These are phyloP conservation scores for Solanum medicagineum DNA, from an alignment of 257 asterid genomes.

Conservation along the genomic window DNA sequence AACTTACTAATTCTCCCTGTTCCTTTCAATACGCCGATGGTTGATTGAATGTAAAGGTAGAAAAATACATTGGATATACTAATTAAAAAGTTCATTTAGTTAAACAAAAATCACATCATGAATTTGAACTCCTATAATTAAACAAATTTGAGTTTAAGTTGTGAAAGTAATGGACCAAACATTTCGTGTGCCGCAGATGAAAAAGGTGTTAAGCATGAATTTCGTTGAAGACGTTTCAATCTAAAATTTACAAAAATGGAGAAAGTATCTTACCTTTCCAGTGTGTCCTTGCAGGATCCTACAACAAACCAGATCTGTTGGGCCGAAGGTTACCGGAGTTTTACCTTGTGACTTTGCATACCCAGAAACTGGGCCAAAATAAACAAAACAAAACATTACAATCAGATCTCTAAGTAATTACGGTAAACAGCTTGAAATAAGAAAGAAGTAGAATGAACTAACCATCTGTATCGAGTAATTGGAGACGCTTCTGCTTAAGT, in stretches of 20 bases:
- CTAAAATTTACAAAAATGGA: neutral
- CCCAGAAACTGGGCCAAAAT: constrained; percentile 46
- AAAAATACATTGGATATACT: neutral
- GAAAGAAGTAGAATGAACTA: neutral
- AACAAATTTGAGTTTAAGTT: neutral
- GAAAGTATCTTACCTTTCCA: constrained; percentile 49
- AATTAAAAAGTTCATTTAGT: neutral
- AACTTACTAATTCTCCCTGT: neutral
- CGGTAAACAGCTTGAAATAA: neutral
- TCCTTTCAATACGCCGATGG: neutral
- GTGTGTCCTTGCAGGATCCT: constrained; percentile 95
- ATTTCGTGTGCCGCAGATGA: neutral
- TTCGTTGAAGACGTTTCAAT: neutral
- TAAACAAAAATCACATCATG: neutral
- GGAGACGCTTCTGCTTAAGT: constrained; percentile 61
- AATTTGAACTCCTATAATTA: neutral
- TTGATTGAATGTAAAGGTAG: neutral
- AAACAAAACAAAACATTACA: neutral
- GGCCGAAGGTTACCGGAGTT: constrained; percentile 72
- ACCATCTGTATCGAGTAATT: constrained; percentile 87
- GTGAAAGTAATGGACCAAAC: neutral
- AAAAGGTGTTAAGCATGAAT: neutral
- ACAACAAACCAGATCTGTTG: constrained; percentile 95
- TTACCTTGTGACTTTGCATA: constrained; percentile 82
- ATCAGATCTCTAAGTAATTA: constrained; percentile 22